These are phyloP conservation scores for Taiozyma sp. DNA, from an alignment of 1,139 yeast species.

Conservation along the genomic window DNA sequence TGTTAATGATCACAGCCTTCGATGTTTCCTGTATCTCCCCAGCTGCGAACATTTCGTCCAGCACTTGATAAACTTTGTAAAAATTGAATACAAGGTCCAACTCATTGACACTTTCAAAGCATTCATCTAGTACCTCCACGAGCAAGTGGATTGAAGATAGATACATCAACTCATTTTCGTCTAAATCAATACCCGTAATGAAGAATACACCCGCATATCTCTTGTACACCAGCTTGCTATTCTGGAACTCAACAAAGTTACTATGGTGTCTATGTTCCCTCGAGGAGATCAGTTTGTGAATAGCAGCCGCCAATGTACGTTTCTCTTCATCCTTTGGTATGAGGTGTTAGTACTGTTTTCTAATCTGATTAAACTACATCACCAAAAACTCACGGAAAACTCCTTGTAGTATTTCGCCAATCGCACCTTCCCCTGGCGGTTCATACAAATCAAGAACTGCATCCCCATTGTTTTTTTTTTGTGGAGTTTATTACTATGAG, in stretches of 20 bases:
- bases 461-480: conserved; percentile 48
- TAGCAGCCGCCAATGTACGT: conserved; percentile 47
- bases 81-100: conserved; percentile 83
- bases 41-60: conserved; percentile 73
- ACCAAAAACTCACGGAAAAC: conserved; percentile 26
- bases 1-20: conserved; percentile 47
- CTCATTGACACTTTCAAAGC: conserved; percentile 91
- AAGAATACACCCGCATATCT: conserved; percentile 91
- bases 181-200: conserved; percentile 67
- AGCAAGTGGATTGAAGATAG: conserved; percentile 82
- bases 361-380: not conserved
- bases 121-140: conserved; percentile 83
- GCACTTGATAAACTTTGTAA: conserved; percentile 60
- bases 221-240: conserved; percentile 70
- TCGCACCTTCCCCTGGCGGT: conserved; percentile 90
- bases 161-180: conserved; percentile 76
- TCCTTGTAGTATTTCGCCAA: conserved; percentile 67
- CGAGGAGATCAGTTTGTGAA: conserved; percentile 77
- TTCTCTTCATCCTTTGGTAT: conserved; percentile 43
- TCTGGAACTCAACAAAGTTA: conserved; percentile 72
- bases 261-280: conserved; percentile 82
- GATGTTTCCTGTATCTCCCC: conserved; percentile 78
- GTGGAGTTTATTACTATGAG: not conserved
- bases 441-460: conserved; percentile 75
- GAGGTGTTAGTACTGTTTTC: conserved; percentile 3